These are phyloP conservation scores for Mangifera indica DNA, from an alignment of 345 rosid species.

Conservation along the genomic window DNA sequence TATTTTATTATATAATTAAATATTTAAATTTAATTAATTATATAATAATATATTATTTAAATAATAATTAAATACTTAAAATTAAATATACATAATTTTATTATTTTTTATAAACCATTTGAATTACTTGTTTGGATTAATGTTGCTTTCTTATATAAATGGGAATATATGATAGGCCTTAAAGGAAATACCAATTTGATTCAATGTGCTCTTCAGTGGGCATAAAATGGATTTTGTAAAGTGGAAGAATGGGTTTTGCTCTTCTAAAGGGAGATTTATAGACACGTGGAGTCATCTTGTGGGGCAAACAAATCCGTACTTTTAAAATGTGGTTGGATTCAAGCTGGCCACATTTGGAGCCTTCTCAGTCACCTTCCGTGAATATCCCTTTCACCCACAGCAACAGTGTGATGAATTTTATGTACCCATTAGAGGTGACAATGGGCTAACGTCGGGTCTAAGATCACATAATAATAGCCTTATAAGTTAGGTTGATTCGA, in stretches of 20 bases:
- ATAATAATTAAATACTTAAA: too few species aligned
- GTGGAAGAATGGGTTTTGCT: too few species aligned
- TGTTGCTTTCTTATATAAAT: too few species aligned
- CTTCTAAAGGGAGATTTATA: neutral
- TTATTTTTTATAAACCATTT: too few species aligned
- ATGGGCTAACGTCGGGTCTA: too few species aligned
- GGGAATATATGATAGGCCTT: neutral
- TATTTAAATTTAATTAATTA: too few species aligned
- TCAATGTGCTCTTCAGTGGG: neutral
- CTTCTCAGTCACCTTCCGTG: constrained; percentile 20
- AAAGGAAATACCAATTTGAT: neutral
- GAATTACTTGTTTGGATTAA: too few species aligned
- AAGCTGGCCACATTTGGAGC: constrained; percentile 17
- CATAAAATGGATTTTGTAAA: neutral
- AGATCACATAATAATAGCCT: too few species aligned
- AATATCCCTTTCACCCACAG: neutral
- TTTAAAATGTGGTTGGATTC: constrained; percentile 17
- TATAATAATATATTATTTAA: too few species aligned
- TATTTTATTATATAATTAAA: too few species aligned
- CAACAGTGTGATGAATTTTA: neutral
- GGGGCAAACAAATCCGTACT: constrained; percentile 23
- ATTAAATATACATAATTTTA: too few species aligned
- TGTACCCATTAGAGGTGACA: neutral
- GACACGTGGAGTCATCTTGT: neutral
- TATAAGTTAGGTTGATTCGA: too few species aligned